Evolutionary conservation across 495 filamentous ascomycete genomes (phyloP).

Genomic region (Paragyromitra xinjiangensis): DNA sequence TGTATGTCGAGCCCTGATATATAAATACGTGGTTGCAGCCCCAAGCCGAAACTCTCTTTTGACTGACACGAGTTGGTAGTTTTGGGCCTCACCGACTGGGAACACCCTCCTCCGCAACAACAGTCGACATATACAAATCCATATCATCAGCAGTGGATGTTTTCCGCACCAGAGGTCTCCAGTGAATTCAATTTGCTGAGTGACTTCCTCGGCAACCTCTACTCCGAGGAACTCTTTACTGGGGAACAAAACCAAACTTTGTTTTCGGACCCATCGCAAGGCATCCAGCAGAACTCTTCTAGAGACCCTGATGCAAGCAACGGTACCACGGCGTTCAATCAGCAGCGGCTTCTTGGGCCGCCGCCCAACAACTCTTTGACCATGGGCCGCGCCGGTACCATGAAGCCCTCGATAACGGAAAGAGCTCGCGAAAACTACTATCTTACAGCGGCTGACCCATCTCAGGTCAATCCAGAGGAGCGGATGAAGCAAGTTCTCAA

Average conservation of each 20-base stretch:
- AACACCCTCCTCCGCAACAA: conserved; percentile 59
- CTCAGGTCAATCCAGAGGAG: conserved; percentile 89
- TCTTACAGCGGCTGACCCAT: conserved; percentile 94
- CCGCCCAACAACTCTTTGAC: conserved; percentile 58
- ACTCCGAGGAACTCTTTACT: conserved; percentile 52
- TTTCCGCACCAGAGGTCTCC: conserved; percentile 90
- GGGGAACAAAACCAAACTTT: conserved; percentile 39
- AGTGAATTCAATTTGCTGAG: conserved; percentile 96
- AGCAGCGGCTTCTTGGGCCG: conserved; percentile 40
- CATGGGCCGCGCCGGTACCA: conserved; percentile 68
- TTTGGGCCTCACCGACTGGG: conserved; percentile 74
- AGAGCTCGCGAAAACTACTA: conserved; percentile 91
- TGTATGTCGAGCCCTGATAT: conserved; percentile 68
- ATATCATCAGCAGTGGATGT: conserved; percentile 93
- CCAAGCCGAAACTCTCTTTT: conserved; percentile 47
- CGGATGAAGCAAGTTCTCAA: conserved; percentile 93
- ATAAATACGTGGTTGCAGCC: conserved; percentile 56
- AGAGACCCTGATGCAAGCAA: conserved; percentile 47
- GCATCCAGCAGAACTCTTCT: conserved; percentile 40
- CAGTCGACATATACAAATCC: conserved; percentile 56
- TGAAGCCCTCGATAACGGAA: conserved; percentile 68
- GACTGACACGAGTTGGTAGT: conserved; percentile 61
- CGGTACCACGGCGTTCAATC: conserved; percentile 37
- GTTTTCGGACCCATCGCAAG: conserved; percentile 40
- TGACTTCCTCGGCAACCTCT: conserved; percentile 87